These are phyloP conservation scores for Penicillium arizonense DNA, from an alignment of 495 filamentous ascomycete genomes.

Conservation along the genomic window DNA sequence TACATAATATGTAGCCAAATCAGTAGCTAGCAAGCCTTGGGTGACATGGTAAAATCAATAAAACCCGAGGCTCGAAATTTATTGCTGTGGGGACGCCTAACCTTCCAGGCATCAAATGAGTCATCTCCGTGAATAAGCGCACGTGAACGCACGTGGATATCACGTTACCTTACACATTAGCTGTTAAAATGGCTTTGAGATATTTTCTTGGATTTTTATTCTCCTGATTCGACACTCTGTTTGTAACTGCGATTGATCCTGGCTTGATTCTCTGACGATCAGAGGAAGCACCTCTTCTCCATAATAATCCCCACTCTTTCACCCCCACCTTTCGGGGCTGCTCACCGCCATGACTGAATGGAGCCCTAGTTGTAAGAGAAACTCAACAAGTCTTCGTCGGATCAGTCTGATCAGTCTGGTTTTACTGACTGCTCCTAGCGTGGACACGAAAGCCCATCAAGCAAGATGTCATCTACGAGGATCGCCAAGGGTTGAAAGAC, in stretches of 20 bases:
- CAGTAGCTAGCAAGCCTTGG: too few relatives aligned
- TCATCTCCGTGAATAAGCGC: too few relatives aligned
- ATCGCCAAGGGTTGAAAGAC: constrained; percentile 59
- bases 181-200: too few relatives aligned
- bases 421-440: constrained; percentile 40
- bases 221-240: too few relatives aligned
- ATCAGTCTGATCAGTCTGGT: background rate
- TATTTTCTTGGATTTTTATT: too few relatives aligned
- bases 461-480: constrained; percentile 80
- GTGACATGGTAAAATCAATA: too few relatives aligned
- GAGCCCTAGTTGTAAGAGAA: constrained; percentile 33
- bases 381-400: background rate
- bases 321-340: constrained; percentile 8
- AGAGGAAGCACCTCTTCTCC: background rate
- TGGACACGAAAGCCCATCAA: constrained; percentile 92
- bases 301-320: background rate
- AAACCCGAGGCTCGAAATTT: too few relatives aligned
- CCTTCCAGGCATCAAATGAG: too few relatives aligned
- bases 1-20: too few relatives aligned
- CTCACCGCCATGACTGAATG: constrained; percentile 27
- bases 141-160: too few relatives aligned
- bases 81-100: too few relatives aligned
- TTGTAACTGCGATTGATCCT: background rate
- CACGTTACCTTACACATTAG: too few relatives aligned
- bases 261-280: background rate